Evolutionary conservation across 345 rosid genomes (phyloP), one percentile per base, ranked within the genome.

Genomic region (Kandelia obovata): DNA sequence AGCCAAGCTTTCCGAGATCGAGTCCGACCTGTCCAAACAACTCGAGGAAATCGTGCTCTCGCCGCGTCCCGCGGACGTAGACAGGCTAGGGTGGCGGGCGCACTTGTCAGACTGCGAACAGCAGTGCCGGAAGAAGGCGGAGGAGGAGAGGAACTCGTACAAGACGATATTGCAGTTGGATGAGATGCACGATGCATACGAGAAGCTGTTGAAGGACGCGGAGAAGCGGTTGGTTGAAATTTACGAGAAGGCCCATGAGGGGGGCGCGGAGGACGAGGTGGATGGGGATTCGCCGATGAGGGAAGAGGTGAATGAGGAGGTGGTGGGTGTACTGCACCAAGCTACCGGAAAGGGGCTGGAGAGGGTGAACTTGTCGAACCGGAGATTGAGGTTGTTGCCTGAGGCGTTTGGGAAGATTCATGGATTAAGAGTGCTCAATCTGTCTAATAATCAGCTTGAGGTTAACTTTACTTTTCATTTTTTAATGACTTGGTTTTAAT

Each of bases 391-490:
- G 66, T 32, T 85, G 46, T 76, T 95, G 68, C 98, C 98, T 0
- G 99, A 92, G 83, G 96, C 92, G 2, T 92, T 95, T 56, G 96
- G 99, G 21, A 79, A 71, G 79, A 87, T 95, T 71, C 62, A 63
- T 6, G 90, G 92, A 13, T 76, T 95, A 78, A 74, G 72, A 70
- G 77, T 83, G 34, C 89, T 95, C 67, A 82, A 83, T 70, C 78
- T 95, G 52, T 84, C 92, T 1, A 75, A 75, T 79, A 95, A 95
- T 82, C 93, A 82, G 70, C 92, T 95, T 26, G 77, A 82, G 96
- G 99, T 89, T 51, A 55, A 83, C 73, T 66, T 53, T 1, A 23
- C 10, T 25, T 13, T 16, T 56, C 23, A 21, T 5, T 8, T 2
- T 56, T 25, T 11, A 27, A 25, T 56, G 28, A 56, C 9, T 56